Conservation (phyloP, 805 yeast genomes). For the Zygosaccharomyces siamensis region DNA sequence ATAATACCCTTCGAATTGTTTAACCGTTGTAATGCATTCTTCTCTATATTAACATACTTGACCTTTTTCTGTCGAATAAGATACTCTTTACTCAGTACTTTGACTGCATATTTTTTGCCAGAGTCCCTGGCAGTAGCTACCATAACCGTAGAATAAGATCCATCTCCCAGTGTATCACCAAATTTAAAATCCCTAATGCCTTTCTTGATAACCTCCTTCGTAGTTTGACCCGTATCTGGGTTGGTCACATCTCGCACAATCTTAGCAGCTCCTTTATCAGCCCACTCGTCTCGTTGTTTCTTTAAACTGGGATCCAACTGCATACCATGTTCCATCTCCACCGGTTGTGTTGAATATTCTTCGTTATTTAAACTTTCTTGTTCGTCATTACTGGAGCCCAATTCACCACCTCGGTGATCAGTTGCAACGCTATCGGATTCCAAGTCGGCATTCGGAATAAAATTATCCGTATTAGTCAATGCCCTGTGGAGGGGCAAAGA, state of each 20-base stretch:
- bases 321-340: conserved; percentile 16
- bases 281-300: conserved; percentile 43
- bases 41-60: conserved; percentile 78
- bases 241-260: conserved; percentile 43
- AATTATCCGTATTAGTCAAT: conserved; percentile 31
- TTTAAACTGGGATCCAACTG: conserved; percentile 20
- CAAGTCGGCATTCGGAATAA: conserved; percentile 19
- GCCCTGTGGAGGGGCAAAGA: conserved; percentile 26
- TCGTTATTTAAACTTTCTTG: not conserved
- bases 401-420: not conserved
- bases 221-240: conserved; percentile 44
- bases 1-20: conserved; percentile 58
- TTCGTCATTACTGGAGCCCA: not conserved
- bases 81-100: conserved; percentile 70
- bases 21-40: conserved; percentile 68
- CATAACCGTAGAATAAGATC: conserved; percentile 90
- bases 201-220: conserved; percentile 47
- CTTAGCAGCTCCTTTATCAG: conserved; percentile 56
- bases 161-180: conserved; percentile 88
- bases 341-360: not conserved
- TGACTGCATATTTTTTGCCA: conserved; percentile 71
- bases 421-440: not conserved
- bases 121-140: conserved; percentile 77
- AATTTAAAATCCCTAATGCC: conserved; percentile 82
- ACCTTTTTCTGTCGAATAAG: conserved; percentile 78